A percentile compares a stretch with the other conserved stretches of the same genome.
phyloP scores from a whole-genome alignment of 345 rosid genomes.

The Aquilaria malaccensis region DNA sequence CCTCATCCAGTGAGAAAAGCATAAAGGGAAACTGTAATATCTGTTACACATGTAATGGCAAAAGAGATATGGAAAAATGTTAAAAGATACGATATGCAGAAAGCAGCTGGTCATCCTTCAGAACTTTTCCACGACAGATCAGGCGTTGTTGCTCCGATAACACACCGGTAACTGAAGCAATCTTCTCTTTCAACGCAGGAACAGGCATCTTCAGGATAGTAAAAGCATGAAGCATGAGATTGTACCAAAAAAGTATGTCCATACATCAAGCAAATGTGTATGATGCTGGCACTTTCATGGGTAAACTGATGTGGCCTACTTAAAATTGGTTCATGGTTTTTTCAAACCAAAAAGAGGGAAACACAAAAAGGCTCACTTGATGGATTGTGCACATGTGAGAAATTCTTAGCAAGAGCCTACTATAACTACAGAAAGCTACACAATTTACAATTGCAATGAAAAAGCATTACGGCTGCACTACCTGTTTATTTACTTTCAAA shows the following conservation, averaged over 20 bases:
- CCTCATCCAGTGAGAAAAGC: no score
- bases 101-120: conserved; percentile 74
- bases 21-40: no score
- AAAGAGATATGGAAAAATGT: not conserved
- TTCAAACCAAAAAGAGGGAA: not conserved
- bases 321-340: not conserved
- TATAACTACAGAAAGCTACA: not conserved
- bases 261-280: not conserved
- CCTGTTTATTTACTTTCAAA: conserved; percentile 75
- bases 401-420: no score
- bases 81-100: conserved; percentile 82
- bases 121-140: conserved; percentile 77
- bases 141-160: conserved; percentile 67
- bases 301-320: not conserved
- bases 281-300: not conserved
- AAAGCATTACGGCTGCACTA: conserved; percentile 13
- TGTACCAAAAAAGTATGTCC: not conserved
- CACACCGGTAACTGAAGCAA: conserved; percentile 74
- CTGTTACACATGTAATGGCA: no score
- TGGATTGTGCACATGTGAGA: no score
- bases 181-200: conserved; percentile 73
- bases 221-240: conserved; percentile 2
- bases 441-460: not conserved
- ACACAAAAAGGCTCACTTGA: no score
- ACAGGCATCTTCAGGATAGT: conserved; percentile 46